Conservation (phyloP, 2,329 filamentous ascomycete species). For the Raffaelea deltoideospora region DNA sequence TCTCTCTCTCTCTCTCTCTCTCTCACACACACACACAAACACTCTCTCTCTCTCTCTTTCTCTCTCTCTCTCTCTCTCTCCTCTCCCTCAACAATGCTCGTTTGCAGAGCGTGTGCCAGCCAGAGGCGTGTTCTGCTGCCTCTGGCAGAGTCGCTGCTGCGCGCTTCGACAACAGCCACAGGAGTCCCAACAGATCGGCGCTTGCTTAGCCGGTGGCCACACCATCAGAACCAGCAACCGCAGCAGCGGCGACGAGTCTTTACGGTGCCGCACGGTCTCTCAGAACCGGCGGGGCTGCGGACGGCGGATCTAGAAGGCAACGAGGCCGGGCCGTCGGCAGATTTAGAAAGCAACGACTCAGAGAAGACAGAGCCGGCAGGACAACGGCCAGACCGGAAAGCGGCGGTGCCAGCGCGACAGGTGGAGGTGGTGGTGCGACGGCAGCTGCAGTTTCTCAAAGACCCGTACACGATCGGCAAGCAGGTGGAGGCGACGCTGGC, state of each 20-base stretch:
- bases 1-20: neutral
- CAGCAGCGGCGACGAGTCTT: neutral
- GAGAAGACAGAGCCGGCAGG: neutral
- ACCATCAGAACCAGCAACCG: neutral
- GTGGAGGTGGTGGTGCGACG: neutral
- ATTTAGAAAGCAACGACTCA: too few species aligned
- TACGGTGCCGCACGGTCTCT: too few species aligned
- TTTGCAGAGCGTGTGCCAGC: constrained; percentile 21
- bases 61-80: too few species aligned
- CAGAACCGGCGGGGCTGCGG: too few species aligned
- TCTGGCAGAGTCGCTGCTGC: too few species aligned
- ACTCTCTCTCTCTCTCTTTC: neutral
- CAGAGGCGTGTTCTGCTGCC: constrained; percentile 5
- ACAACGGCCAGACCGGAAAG: neutral
- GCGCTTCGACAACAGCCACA: too few species aligned
- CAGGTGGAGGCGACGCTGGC: constrained; percentile 47
- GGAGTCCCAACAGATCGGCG: too few species aligned
- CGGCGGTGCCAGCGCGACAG: too few species aligned
- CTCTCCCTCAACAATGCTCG: constrained; percentile 25
- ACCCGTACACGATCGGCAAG: constrained; percentile 58
- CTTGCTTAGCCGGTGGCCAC: neutral
- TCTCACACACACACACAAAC: neutral
- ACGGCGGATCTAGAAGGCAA: too few species aligned
- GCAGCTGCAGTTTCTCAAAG: constrained; percentile 33
- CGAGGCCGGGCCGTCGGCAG: too few species aligned